Evolutionary conservation across 768 basidiomycete genomes (phyloP), one percentile per base, ranked within the genome.

Genomic region (Fomitopsis pulvina): DNA sequence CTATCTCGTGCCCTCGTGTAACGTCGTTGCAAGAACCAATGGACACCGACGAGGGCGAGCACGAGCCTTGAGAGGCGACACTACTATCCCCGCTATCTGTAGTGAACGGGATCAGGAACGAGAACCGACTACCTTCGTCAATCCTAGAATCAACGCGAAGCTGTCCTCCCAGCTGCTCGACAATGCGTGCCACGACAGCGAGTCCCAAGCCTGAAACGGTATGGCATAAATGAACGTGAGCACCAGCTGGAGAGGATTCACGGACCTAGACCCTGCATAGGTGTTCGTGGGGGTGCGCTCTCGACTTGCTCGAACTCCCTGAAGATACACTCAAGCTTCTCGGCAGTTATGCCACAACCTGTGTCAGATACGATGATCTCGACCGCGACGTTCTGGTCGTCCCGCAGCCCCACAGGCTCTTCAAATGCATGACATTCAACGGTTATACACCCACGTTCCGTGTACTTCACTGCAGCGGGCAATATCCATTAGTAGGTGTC

Each of bases 291-390:
- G 46, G 74, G 69, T 18, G 70, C 66, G 1, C 71, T 74, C 58
- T 86, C 86, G 8, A 87, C 83, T 55, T 86, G 81, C 63, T 89
- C 86, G 47, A 92, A 84, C 52, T 87, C 84, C 52, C 86, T 71
- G 66, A 91, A 90, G 45, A 91, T 86, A 46, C 75, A 79, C 61
- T 85, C 83, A 16, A 91, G 71, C 62, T 83, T 85, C 12, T 72
- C 72, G 6, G 71, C 64, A 0, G 79, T 59, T 40, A 92, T 90
- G 3, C 88, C 89, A 51, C 77, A 77, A 0, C 87, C 87, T 2
- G 85, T 85, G 54, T 92, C 87, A 0, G 77, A 68, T 10, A 89
- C 81, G 25, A 80, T 63, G 40, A 88, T 81, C 63, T 90, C 85
- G 27, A 89, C 77, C 2, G 77, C 80, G 2, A 74, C 68, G 51